phyloP scores from a whole-genome alignment of 2,329 filamentous ascomycete genomes.

The Alternaria incomplexa region DNA sequence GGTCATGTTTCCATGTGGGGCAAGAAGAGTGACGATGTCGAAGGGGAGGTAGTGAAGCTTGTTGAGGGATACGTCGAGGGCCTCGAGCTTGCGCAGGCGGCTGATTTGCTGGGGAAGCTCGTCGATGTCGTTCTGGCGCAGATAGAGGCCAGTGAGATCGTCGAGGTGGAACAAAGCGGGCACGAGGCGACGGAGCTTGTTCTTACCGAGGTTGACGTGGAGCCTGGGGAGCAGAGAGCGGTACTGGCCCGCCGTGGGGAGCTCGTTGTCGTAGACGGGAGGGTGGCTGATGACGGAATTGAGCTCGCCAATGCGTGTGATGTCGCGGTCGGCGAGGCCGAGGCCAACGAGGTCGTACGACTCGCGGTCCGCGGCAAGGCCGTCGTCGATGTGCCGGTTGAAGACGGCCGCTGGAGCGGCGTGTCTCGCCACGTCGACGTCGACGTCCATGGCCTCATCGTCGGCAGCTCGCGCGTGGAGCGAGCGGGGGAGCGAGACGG shows the following conservation, averaged over 20 bases:
- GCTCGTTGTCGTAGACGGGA: constrained; percentile 30
- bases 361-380: constrained; percentile 22
- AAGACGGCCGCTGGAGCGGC: constrained; percentile 14
- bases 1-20: constrained; percentile 19
- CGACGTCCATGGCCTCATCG: background rate
- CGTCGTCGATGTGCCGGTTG: constrained; percentile 13
- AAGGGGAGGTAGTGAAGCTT: constrained; percentile 31
- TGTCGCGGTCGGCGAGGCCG: constrained; percentile 28
- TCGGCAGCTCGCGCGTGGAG: background rate
- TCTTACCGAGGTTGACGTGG: constrained; percentile 28
- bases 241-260: constrained; percentile 37
- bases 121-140: constrained; percentile 33
- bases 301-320: constrained; percentile 33
- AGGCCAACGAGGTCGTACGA: constrained; percentile 21
- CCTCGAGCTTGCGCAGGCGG: constrained; percentile 24
- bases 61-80: constrained; percentile 33
- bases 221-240: constrained; percentile 39
- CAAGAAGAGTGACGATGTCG: constrained; percentile 30
- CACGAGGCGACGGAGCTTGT: constrained; percentile 25
- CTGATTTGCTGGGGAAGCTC: constrained; percentile 36
- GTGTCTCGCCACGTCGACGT: background rate
- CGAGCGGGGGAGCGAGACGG: background rate
- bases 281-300: constrained; percentile 31
- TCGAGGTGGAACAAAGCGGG: constrained; percentile 35
- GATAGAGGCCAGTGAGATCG: constrained; percentile 30